These are phyloP conservation scores for Aspergillus kassunensis DNA, from an alignment of 495 filamentous ascomycete genomes.

Conservation along the genomic window DNA sequence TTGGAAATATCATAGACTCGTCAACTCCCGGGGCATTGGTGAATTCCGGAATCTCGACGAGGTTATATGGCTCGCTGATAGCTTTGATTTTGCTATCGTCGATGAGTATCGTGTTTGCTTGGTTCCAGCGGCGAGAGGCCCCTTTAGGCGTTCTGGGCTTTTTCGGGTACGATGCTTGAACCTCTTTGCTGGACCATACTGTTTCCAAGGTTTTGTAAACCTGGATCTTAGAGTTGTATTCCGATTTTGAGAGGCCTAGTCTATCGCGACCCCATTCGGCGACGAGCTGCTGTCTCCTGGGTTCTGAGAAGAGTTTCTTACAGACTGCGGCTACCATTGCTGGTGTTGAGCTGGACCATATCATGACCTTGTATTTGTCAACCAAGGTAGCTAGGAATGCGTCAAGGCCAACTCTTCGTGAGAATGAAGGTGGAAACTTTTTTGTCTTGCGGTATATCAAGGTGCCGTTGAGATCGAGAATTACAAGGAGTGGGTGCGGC, in stretches of 20 bases:
- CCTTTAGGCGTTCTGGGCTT: neutral
- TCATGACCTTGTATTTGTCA: constrained; percentile 66
- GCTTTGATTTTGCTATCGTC: constrained; percentile 83
- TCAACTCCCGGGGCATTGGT: constrained; percentile 22
- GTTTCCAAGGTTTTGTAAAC: constrained; percentile 79
- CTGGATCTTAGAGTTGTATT: constrained; percentile 69
- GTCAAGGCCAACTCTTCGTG: constrained; percentile 56
- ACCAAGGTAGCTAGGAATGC: constrained; percentile 66
- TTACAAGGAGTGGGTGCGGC: constrained; percentile 60
- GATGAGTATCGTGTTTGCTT: constrained; percentile 84
- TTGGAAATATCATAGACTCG: constrained; percentile 30
- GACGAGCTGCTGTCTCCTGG: constrained; percentile 47
- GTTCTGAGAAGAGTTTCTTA: constrained; percentile 43
- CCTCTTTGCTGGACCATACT: constrained; percentile 60
- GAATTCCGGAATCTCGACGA: constrained; percentile 78
- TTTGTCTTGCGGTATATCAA: constrained; percentile 64
- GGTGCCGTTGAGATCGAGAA: constrained; percentile 93
- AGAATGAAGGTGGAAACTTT: constrained; percentile 47
- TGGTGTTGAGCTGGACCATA: constrained; percentile 85
- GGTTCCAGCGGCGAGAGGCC: constrained; percentile 52
- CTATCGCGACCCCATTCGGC: constrained; percentile 79
- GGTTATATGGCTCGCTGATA: constrained; percentile 75
- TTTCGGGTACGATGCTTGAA: constrained; percentile 48
- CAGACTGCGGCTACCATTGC: constrained; percentile 61
- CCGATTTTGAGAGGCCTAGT: constrained; percentile 56